phyloP scores from a whole-genome alignment of 768 basidiomycete genomes.

The Lactarius hengduanensis region DNA sequence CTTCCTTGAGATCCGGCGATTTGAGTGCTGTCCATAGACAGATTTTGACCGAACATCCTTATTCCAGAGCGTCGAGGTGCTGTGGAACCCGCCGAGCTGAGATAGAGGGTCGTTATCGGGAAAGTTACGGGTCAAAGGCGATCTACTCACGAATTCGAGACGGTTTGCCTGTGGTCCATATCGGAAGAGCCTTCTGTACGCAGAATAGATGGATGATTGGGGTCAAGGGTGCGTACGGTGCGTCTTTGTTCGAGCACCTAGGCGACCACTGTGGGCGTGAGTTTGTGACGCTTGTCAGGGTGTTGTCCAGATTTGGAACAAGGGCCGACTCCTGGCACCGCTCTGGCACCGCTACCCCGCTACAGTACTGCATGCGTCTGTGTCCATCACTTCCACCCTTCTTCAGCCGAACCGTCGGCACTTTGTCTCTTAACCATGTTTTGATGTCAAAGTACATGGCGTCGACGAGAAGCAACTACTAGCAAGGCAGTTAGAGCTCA shows the following conservation, averaged over 20 bases:
- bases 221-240: background rate
- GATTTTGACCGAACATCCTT: background rate
- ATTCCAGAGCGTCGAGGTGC: background rate
- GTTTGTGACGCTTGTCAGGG: no score
- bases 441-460: background rate
- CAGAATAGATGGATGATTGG: background rate
- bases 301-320: no score
- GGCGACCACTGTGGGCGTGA: no score
- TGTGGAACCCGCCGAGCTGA: background rate
- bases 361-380: no score
- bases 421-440: no score
- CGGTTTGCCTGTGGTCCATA: background rate
- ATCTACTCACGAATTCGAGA: background rate
- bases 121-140: background rate
- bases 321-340: background rate
- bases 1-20: background rate
- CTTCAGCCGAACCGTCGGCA: no score
- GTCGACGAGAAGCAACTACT: conserved; percentile 46
- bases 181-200: background rate
- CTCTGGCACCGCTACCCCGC: no score
- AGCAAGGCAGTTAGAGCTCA: conserved; percentile 52
- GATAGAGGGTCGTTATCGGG: background rate
- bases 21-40: background rate
- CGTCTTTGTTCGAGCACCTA: no score
- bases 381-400: no score